Base-by-base conservation (phyloP, 2,329 filamentous ascomycete species). In the Trichoderma guizhouense region DNA sequence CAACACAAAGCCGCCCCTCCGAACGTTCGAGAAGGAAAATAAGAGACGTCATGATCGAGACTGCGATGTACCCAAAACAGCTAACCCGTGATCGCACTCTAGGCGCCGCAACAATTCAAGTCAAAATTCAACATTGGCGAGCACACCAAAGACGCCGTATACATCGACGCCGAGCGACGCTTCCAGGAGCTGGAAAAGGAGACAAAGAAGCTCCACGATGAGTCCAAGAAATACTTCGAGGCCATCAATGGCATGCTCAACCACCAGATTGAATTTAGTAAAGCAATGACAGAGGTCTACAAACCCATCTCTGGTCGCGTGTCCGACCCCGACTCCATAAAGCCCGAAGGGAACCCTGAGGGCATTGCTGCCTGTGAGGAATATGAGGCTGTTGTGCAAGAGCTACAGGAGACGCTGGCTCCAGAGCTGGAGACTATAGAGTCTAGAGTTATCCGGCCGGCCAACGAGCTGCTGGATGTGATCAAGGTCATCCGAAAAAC, bases 401-500 rank as follows among this genome's bases (percentile, higher is more conserved):
- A 98, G 74, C 86, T 99, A 72, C 94, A 97, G 79, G 93, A 93
- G 71, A 96, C 93, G 3, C 85, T 99, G 72, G 88, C 91, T 68
- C 96, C 96, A 0, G 96, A 99, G 83, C 86, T 99, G 76, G 96
- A 99, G 80, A 97, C 98, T 94, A 98, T 99, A 78, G 94, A 99
- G 79, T 90, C 88, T 68, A 89, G 96, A 74, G 90, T 99, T 61
- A 95, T 99, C 79, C 92, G 92, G 76, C 96, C 96, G 3, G 95
- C 96, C 11, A 94, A 97, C 79, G 95, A 99, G 83, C 88, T 99
- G 74, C 87, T 97, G 74, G 94, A 97, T 78, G 93, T 99, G 74
- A 93, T 99, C 86, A 98, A 98, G 83, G 90, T 93, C 60, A 97
- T 98, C 79, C 92, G 94, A 74, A 99, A 99, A 84, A 90, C 92